These are phyloP conservation scores for Tricholoma flavovirens DNA, from an alignment of 768 basidiomycete genomes.

Conservation along the genomic window DNA sequence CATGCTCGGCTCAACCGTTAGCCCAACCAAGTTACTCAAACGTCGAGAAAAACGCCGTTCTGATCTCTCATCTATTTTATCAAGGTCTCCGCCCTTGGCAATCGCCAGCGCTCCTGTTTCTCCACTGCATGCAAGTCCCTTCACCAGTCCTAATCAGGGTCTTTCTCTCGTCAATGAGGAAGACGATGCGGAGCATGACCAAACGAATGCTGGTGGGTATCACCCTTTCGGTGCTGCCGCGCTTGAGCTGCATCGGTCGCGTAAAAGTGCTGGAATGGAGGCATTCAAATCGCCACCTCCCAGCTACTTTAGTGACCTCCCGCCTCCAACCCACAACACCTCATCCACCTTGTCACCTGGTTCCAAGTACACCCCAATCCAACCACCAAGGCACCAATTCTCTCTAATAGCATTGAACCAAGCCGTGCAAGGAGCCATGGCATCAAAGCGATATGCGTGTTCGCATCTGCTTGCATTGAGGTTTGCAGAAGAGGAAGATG, in stretches of 20 bases:
- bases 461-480: conserved; percentile 76
- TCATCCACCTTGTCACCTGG: conserved; percentile 35
- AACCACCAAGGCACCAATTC: conserved; percentile 57
- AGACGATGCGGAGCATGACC: conserved; percentile 17
- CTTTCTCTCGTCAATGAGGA: conserved; percentile 25
- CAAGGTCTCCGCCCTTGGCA: conserved; percentile 15
- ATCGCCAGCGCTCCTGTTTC: conserved; percentile 36
- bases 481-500: conserved; percentile 66
- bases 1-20: conserved; percentile 42
- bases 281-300: conserved; percentile 36
- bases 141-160: conserved; percentile 6
- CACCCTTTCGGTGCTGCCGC: conserved; percentile 57
- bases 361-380: conserved; percentile 60
- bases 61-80: conserved; percentile 46
- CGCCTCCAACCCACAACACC: conserved; percentile 20
- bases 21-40: conserved; percentile 36
- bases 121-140: conserved; percentile 10
- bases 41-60: conserved; percentile 50
- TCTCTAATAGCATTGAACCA: conserved; percentile 58
- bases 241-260: conserved; percentile 52
- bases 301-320: conserved; percentile 24
- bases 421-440: conserved; percentile 59
- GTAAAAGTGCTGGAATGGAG: conserved; percentile 44
- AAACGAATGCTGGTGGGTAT: conserved; percentile 10
- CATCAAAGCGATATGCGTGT: conserved; percentile 72